Percentiles rank a stretch among this genome's conserved stretches.
phyloP scores from a whole-genome alignment of 192 early-diverging fungal genomes.

The Backusella westeae region DNA sequence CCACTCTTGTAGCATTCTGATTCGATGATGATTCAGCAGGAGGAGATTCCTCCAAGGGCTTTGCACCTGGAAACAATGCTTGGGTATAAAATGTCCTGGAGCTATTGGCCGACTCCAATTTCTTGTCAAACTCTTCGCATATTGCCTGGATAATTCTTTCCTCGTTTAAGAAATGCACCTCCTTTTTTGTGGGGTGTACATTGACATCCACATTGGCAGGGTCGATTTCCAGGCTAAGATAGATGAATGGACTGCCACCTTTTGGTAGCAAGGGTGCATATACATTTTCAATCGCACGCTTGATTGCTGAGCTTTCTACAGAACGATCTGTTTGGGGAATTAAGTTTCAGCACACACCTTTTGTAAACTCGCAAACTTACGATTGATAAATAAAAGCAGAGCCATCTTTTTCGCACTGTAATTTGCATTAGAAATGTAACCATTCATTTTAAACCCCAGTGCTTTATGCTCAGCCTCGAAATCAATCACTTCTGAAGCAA shows the following conservation, averaged over 20 bases:
- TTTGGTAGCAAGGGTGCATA: conserved; percentile 84
- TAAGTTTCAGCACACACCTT: not conserved
- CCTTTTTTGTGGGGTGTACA: conserved; percentile 95
- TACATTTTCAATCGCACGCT: conserved; percentile 78
- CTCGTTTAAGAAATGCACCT: conserved; percentile 93
- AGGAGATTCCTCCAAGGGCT: not conserved
- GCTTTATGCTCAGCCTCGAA: conserved; percentile 49
- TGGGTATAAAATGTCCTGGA: conserved; percentile 58
- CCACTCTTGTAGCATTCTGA: conserved; percentile 48
- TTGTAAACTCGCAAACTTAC: conserved; percentile 42
- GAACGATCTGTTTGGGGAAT: conserved; percentile 58
- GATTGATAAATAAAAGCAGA: conserved; percentile 95
- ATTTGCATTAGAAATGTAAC: conserved; percentile 87
- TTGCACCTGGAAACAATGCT: conserved; percentile 35
- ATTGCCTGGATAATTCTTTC: conserved; percentile 75
- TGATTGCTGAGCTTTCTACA: conserved; percentile 82
- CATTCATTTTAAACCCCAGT: conserved; percentile 64
- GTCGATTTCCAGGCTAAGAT: conserved; percentile 84
- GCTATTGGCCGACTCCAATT: conserved; percentile 64
- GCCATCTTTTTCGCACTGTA: conserved; percentile 82
- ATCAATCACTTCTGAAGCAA: conserved; percentile 76
- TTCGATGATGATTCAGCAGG: conserved; percentile 4
- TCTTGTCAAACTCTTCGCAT: conserved; percentile 65
- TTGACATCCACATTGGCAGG: conserved; percentile 95
- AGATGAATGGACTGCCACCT: conserved; percentile 87